Conservation (phyloP, 208 protist genomes). For the Lotmaria passim region DNA sequence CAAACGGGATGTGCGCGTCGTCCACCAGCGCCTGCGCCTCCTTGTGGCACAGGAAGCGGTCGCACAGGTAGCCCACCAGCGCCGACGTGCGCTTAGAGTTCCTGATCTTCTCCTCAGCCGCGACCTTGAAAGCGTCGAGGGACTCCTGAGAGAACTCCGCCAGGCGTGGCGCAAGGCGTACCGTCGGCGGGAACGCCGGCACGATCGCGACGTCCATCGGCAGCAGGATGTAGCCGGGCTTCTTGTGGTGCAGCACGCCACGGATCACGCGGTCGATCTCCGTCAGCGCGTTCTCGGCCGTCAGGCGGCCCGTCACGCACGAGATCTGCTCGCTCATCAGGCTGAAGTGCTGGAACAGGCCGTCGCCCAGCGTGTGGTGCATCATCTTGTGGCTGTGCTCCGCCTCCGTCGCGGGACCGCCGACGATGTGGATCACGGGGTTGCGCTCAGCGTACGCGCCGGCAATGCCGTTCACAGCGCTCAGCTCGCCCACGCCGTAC, state of each 20-base stretch:
- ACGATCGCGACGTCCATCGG: constrained; percentile 46
- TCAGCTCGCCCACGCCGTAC: constrained; percentile 59
- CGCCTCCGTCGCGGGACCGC: constrained; percentile 33
- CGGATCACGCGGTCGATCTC: constrained; percentile 67
- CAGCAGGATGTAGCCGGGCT: constrained; percentile 57
- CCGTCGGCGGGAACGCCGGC: constrained; percentile 41
- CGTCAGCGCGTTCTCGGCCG: constrained; percentile 45
- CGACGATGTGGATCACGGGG: constrained; percentile 59
- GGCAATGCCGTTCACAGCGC: constrained; percentile 48
- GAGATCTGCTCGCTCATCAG: constrained; percentile 42
- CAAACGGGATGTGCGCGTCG: constrained; percentile 49
- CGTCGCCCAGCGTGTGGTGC: constrained; percentile 63
- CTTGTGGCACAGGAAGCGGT: constrained; percentile 34
- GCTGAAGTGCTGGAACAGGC: constrained; percentile 47
- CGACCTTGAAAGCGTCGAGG: constrained; percentile 39
- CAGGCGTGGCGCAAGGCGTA: constrained; percentile 34
- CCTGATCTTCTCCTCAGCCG: constrained; percentile 20
- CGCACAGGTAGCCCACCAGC: constrained; percentile 48
- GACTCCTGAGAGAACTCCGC: constrained; percentile 33
- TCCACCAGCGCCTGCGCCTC: constrained; percentile 46
- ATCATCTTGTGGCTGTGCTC: constrained; percentile 37
- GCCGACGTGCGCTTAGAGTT: constrained; percentile 33
- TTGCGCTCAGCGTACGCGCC: constrained; percentile 42
- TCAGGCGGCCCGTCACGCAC: constrained; percentile 50
- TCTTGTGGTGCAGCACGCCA: constrained; percentile 51